Base-by-base conservation (phyloP, 805 yeast genomes). In the Metschnikowia peoriensis region DNA sequence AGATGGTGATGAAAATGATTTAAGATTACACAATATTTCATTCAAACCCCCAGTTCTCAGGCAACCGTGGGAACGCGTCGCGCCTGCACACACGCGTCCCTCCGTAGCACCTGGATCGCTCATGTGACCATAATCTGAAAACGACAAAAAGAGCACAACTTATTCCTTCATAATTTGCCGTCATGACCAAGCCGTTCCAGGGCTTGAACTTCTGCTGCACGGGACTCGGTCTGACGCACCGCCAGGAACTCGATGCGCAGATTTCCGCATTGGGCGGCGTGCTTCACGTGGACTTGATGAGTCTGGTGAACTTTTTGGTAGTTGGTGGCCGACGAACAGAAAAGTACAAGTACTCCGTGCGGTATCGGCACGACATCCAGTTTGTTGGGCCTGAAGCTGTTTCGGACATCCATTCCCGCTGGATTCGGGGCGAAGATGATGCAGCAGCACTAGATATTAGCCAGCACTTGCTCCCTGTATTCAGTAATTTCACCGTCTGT, bases 241-340 rank as follows among this genome's bases (percentile, higher is more conserved):
- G 82, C 56, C 71, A 73, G 27, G 75, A 71, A 14, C 61, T 84
- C 28, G 72, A 77, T 2, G 63, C 68, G 9, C 77, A 77, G 61
- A 75, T 86, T 51, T 64, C 68, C 28, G 69, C 76, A 8, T 72
- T 86, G 65, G 93, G 92, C 7, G 92, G 91, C 1, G 62, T 60
- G 9, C 80, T 76, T 57, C 74, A 77, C 52, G 75, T 75, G 41
- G 85, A 85, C 60, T 66, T 86, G 57, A 82, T 85, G 72, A 79
- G 83, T 45, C 84, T 83, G 62, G 85, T 82, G 2, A 76, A 79
- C 49, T 79, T 80, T 40, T 66, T 87, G 28, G 73, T 87, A 6
- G 84, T 85, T 32, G 90, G 89, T 1, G 75, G 74, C 40, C 69
- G 79, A 29, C 69, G 75, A 51, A 82, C 87, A 0, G 84, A 80